Base-by-base conservation (phyloP, 768 basidiomycete genomes). In the Hortiboletus flavorubellus region DNA sequence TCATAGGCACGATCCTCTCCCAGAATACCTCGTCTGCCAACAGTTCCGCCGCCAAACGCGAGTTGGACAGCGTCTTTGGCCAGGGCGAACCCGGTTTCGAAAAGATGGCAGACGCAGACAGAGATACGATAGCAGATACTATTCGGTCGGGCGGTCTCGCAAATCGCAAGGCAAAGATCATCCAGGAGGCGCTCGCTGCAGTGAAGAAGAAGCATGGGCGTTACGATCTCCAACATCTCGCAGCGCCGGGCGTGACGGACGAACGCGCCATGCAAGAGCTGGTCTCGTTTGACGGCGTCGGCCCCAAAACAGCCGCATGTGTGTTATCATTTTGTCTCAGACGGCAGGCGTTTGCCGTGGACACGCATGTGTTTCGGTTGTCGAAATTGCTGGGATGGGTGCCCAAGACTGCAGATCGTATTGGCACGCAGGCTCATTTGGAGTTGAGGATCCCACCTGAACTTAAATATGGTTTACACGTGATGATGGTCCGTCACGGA, bases 261-360 rank as follows among this genome's bases (percentile, higher is more conserved):
- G 77, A 77, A 30, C 73, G 74, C n/a, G 76, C 79, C 34, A 84
- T 83, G 83, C 66, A 73, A 57, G 82, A 80, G 58, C 74, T 85
- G 29, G 76, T 83, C 14, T 76, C 81, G 4, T 80, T 80, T 53
- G 68, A 76, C 31, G 84, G 83, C 1, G 83, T 86, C 10, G 83
- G 84, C 2, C 83, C 82, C 1, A 85, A 85, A 68, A 84, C 83
- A 1, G 83, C 82, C 2, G 80, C 83, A 1, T 85, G 84, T 55
- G 83, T 86, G 0, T 67, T 85, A 12, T 72, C 84, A 23, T 83
- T 85, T 64, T 83, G 81, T 58, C 72, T 86, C 8, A 82, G 79
- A 5, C 73, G 84, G n/a, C 73, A 80, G 43, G 80, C 81, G 0
- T 85, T 85, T 53, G 81, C 84, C 1, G 84, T 86, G 46, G 84